These are phyloP conservation scores for Cryoendolithus antarcticus DNA, from an alignment of 2,329 filamentous ascomycete species.

Conservation along the genomic window DNA sequence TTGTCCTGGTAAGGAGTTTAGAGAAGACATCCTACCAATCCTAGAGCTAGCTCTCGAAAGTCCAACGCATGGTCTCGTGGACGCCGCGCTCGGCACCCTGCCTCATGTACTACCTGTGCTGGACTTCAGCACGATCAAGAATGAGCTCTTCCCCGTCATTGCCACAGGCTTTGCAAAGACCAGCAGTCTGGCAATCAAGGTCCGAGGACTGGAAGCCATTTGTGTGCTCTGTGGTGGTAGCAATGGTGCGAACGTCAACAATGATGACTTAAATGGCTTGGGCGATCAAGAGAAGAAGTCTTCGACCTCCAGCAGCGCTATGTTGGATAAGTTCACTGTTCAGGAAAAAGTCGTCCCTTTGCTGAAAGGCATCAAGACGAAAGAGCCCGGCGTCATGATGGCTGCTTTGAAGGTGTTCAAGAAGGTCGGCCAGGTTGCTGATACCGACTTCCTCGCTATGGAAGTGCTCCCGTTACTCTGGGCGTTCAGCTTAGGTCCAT, in stretches of 20 bases:
- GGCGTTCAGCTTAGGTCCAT: conserved; percentile 79
- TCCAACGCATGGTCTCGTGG: conserved; percentile 76
- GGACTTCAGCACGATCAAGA: conserved; percentile 94
- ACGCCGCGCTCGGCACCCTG: conserved; percentile 68
- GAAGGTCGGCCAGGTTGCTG: conserved; percentile 69
- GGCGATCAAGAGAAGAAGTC: conserved; percentile 30
- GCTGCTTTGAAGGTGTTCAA: conserved; percentile 74
- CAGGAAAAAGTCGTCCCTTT: conserved; percentile 93
- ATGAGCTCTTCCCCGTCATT: conserved; percentile 88
- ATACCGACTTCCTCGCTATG: conserved; percentile 82
- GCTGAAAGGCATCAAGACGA: conserved; percentile 88
- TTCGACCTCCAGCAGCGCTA: conserved; percentile 46
- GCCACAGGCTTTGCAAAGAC: conserved; percentile 85
- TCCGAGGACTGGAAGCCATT: conserved; percentile 81
- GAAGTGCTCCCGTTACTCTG: conserved; percentile 84
- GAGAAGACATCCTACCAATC: conserved; percentile 85
- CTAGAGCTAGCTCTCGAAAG: conserved; percentile 76
- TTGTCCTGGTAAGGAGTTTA: conserved; percentile 83
- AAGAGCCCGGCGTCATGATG: conserved; percentile 96
- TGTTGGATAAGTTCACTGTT: conserved; percentile 93
- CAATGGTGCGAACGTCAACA: conserved; percentile 9
- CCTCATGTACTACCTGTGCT: conserved; percentile 73
- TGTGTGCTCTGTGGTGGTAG: conserved; percentile 76
- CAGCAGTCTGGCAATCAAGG: conserved; percentile 86
- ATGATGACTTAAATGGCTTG: conserved; percentile 59